Base-by-base conservation (phyloP, 345 rosid genomes). In the Eucalyptus regnans region DNA sequence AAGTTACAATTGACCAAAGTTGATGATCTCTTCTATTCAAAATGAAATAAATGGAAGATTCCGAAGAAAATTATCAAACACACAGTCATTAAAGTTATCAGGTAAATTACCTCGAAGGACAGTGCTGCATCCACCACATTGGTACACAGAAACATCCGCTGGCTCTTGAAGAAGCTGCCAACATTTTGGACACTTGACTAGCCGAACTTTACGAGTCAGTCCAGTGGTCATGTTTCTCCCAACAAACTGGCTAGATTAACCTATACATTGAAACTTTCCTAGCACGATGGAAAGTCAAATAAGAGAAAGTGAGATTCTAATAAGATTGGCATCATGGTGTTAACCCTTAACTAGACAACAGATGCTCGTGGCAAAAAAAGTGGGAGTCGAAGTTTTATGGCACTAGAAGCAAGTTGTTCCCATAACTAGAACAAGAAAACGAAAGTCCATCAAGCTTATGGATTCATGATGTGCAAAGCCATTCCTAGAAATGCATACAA, bases 161-260 rank as follows among this genome's bases (percentile, higher is more conserved):
- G 88, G 60, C 79, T 89, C 90, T 7, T 84, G 81, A 48, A 89
- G 90, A 60, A 89, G 87, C 56, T 87, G 86, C 81, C 87, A 37
- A 79, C 90, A 89, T 49, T 81, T 89, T n/a, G 90, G 89, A 56
- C 90, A 89, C 54, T 66, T 89, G 56, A 89, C 90, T 15, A 87
- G 29, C 37, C 89, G 87, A 56, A 87, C 89, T 68, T 87, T 86
- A 27, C 68, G 20, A 48, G 90, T 25, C 80, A 49, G 49, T 50
- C 86, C 90, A 18, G 80, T 86, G 60, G 88, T 58, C 88, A 89
- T 89, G 84, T 41, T 76, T 41, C 84, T 41, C 27, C 83, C 83
- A 11, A 76, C 84, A 11, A 41, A 76, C 16, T 76, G 84, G 15
- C 84, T 76, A 41, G 84, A 76, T 76, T 76, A 20, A 20, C 48